Evolutionary conservation across 2,329 filamentous ascomycete genomes (phyloP).

Genomic region (Aschersonia sp.): DNA sequence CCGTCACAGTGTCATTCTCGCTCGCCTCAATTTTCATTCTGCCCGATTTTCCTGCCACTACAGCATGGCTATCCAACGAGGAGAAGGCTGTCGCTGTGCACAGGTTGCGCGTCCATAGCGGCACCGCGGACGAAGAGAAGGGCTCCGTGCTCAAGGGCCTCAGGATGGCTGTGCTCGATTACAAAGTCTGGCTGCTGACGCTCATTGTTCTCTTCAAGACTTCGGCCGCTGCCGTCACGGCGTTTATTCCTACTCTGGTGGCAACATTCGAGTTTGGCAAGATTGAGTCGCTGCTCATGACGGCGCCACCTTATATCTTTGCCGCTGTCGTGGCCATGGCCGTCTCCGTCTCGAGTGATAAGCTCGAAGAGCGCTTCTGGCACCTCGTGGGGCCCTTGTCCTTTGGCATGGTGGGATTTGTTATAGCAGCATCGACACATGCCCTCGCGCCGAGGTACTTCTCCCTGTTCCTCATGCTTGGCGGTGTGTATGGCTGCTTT

Average conservation of each 20-base stretch:
- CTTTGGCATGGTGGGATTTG: slow-evolving; percentile 48
- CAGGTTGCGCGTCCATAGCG: slow-evolving; percentile 3
- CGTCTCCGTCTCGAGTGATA: slow-evolving; percentile 58
- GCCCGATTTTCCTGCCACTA: slow-evolving; percentile 23
- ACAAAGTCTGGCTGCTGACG: slow-evolving; percentile 7
- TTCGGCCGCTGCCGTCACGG: slow-evolving; percentile 4
- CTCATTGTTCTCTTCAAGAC: slow-evolving; percentile 6
- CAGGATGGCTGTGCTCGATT: slow-evolving; percentile 13
- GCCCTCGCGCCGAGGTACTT: slow-evolving; percentile 2
- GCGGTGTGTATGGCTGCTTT: slow-evolving; percentile 4
- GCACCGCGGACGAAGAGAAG: slow-evolving; percentile 6
- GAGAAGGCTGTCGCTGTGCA: slow-evolving; percentile 9
- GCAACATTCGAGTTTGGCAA: slow-evolving; percentile 22
- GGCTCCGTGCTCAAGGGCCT: slow-evolving; percentile 9
- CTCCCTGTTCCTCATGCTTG: slow-evolving; percentile 4
- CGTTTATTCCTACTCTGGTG: slow-evolving; percentile 5
- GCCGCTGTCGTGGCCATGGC: slow-evolving; percentile 44
- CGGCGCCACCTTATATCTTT: slow-evolving; percentile 50
- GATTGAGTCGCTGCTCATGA: slow-evolving; percentile 38
- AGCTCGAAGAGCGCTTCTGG: slow-evolving; percentile 54
- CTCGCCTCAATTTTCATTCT: slow-evolving; percentile 9
- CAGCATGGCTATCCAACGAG: slow-evolving; percentile 16
- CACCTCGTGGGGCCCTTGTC: slow-evolving; percentile 50
- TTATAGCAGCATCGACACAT: slow-evolving; percentile 48
- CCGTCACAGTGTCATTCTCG: slow-evolving; percentile 14